Evolutionary conservation across 805 yeast species (phyloP).

Genomic region (Candida morakotiae): DNA sequence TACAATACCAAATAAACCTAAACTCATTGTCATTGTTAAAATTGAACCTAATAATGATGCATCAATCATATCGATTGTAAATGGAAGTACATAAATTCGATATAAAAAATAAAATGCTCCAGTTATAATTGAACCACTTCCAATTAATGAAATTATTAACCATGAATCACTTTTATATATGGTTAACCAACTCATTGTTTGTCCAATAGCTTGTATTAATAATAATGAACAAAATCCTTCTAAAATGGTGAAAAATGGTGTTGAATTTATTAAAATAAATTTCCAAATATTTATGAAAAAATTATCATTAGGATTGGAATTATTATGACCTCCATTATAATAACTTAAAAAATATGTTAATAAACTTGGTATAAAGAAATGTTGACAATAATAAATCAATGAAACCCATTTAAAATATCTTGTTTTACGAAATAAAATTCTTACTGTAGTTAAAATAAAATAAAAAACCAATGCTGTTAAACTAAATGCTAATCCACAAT

Average conservation of each 20-base stretch:
- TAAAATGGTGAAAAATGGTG: conserved; percentile 81
- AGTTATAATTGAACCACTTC: conserved; percentile 72
- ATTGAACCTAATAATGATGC: conserved; percentile 87
- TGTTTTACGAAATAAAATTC: conserved; percentile 47
- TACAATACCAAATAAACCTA: conserved; percentile 81
- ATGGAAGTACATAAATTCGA: conserved; percentile 76
- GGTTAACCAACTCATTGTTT: conserved; percentile 68
- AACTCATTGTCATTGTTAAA: conserved; percentile 65
- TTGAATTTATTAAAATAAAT: conserved; percentile 65
- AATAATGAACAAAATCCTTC: conserved; percentile 93
- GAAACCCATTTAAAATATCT: conserved; percentile 43
- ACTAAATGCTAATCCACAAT: conserved; percentile 85
- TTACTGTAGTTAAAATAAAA: conserved; percentile 66
- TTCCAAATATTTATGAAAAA: conserved; percentile 53
- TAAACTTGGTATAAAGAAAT: conserved; percentile 75
- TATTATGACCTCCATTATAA: conserved; percentile 24
- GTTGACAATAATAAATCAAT: conserved; percentile 72
- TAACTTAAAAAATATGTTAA: conserved; percentile 63
- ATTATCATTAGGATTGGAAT: neutral
- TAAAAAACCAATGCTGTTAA: conserved; percentile 57
- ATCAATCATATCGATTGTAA: conserved; percentile 62
- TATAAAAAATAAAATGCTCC: conserved; percentile 74
- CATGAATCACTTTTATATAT: conserved; percentile 65
- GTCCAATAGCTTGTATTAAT: conserved; percentile 90
- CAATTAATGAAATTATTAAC: conserved; percentile 68